Base-by-base conservation (phyloP, 2,329 filamentous ascomycete genomes). In the Aspergillus texensis region DNA sequence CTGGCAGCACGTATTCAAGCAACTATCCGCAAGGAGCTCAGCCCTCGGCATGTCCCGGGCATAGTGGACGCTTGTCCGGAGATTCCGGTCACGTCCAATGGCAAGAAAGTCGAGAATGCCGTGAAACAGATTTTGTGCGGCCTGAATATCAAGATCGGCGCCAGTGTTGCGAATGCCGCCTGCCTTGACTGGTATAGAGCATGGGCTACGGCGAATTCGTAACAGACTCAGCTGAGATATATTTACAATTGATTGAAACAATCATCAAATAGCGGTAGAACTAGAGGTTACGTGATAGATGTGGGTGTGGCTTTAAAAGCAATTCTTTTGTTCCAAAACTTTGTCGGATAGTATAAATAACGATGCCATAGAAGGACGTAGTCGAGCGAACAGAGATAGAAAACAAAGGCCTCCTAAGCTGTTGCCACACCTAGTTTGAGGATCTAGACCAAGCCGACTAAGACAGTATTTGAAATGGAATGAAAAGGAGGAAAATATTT, bases 31-130 rank as follows among this genome's bases (percentile, higher is more conserved):
- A 86, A 84, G 66, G 92, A 96, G 77, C 81, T 98, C 64, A 97
- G 92, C 71, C 91, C 93, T 5, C 86, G 95, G 59, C 95, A 99
- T 81, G 93, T 98, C 0, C 94, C 94, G 0, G 90, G 88, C 0
- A 82, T 97, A 0, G 84, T 98, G 21, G 92, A 94, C 68, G 89
- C 91, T 75, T 94, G 91, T 66, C 88, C 89, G 0, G 93, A 94
- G 43, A 95, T 99, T 21, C 95, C 94, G 0, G 89, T 94, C 69
- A 98, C 95, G 19, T 89, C 89, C 2, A 99, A 99, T 73, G 94
- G 94, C 59, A 99, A 99, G 83, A 99, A 98, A 88, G 92, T 99
- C 64, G 94, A 99, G 77, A 93, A 96, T 55, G 92, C 93, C 0
- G 94, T 98, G 6, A 98, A 98, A 83, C 94, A 97, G 79, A 97